Base-by-base conservation (phyloP, 306 rosid genomes). In the Rosa chinensis region DNA sequence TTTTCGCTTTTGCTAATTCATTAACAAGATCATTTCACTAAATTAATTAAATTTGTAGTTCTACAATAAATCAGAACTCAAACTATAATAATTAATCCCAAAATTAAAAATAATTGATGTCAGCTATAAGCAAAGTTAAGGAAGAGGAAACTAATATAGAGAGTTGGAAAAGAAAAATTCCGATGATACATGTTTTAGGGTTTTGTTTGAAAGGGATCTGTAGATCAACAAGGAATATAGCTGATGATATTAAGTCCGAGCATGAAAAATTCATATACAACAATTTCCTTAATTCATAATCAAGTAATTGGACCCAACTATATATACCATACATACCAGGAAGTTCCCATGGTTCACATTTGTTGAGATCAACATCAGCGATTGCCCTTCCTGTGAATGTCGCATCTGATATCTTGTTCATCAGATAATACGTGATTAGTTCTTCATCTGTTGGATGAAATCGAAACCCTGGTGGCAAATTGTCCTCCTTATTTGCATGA, bases 391-490 rank as follows among this genome's bases (percentile, higher is more conserved):
- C 95, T 11, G 97, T 86, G 73, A 92, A 94, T 70, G 43, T 77
- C 55, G 93, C 58, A 85, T 94, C 97, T 3, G 93, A 78, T 21
- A 94, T 88, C 90, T 94, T 94, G 80, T 89, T 92, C 6, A 94
- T 39, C 52, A 92, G 97, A 84, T 95, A 95, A 78, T 68, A 89
- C 43, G 92, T 88, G 49, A 95, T 86, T 39, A 95, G 89, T 78
- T 95, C 99, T 89, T 95, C 99, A 73, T 95, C 99, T 0, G 97
- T 87, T 0, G 99, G 99, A 82, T 95, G 97, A 83, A 94, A 94
- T 70, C 99, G 88, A 74, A 94, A 94, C 14, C 99, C 99, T 0
- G 95, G 97, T 4, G 97, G 99, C 80, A 95, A 85, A 53, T 85
- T 90, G 82, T 91, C 94, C 50, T 88, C 93, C 74, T 88, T 84